phyloP scores from a whole-genome alignment of 495 filamentous ascomycete genomes.

The Gamarada debralockiae region DNA sequence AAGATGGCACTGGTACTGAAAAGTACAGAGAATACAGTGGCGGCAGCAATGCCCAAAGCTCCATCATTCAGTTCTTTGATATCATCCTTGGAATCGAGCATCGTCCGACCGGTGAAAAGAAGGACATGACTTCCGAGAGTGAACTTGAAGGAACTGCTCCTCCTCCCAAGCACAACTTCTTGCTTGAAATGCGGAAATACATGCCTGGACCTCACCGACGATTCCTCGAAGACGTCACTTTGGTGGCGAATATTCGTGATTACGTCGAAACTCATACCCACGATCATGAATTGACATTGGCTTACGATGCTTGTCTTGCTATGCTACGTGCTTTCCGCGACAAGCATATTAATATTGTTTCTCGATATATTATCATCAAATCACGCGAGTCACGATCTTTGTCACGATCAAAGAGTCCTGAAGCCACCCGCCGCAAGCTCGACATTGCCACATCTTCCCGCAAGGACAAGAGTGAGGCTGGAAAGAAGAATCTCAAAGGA shows the following conservation, averaged over 20 bases:
- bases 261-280: constrained; percentile 66
- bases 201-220: constrained; percentile 92
- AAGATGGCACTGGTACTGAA: constrained; percentile 21
- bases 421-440: constrained; percentile 39
- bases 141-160: constrained; percentile 49
- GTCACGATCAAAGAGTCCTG: constrained; percentile 34
- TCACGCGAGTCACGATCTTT: constrained; percentile 50
- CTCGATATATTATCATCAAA: constrained; percentile 87
- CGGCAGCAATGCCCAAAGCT: constrained; percentile 30
- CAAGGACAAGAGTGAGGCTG: constrained; percentile 36
- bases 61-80: constrained; percentile 32
- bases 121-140: constrained; percentile 37
- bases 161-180: constrained; percentile 77
- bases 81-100: constrained; percentile 81
- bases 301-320: constrained; percentile 86
- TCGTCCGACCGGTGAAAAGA: constrained; percentile 77
- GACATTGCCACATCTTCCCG: constrained; percentile 64
- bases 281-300: constrained; percentile 64
- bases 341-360: constrained; percentile 95
- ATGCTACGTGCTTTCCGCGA: constrained; percentile 89
- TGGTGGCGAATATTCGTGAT: constrained; percentile 81
- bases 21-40: constrained; percentile 25
- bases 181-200: constrained; percentile 92
- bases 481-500: constrained; percentile 64
- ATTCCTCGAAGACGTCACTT: constrained; percentile 76